Conservation (phyloP, 2,329 filamentous ascomycete species). For the Diaporthe sp. region DNA sequence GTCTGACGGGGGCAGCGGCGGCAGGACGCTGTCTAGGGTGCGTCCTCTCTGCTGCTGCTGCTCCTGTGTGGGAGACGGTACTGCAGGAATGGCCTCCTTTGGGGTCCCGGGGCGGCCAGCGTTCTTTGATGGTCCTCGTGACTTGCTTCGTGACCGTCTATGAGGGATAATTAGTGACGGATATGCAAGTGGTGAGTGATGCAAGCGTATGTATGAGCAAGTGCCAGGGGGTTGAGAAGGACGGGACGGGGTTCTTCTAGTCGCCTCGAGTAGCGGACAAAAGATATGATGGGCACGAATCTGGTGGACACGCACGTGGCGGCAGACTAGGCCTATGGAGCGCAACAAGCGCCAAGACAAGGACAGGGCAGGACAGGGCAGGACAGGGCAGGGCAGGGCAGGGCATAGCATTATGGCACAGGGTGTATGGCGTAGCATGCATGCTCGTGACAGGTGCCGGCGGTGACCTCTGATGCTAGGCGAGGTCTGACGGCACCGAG, state of each 20-base stretch:
- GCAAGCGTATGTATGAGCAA: not conserved
- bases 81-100: slow-evolving; percentile 33
- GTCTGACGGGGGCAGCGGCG: slow-evolving; percentile 46
- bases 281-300: slow-evolving; percentile 25
- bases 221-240: not conserved
- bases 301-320: slow-evolving; percentile 26
- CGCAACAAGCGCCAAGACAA: slow-evolving; percentile 28
- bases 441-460: slow-evolving; percentile 28
- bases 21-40: slow-evolving; percentile 41
- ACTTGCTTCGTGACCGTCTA: slow-evolving; percentile 38
- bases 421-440: slow-evolving; percentile 6
- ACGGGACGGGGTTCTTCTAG: slow-evolving; percentile 17
- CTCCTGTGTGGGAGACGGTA: slow-evolving; percentile 30
- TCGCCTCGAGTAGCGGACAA: slow-evolving; percentile 2
- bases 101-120: slow-evolving; percentile 29
- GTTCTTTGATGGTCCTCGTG: slow-evolving; percentile 33
- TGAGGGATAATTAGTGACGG: slow-evolving; percentile 19
- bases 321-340: slow-evolving; percentile 28
- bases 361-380: slow-evolving; percentile 11
- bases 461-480: slow-evolving; percentile 7
- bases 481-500: slow-evolving; percentile 18
- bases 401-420: not conserved
- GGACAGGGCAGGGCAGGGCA: not conserved
- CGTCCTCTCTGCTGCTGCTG: slow-evolving; percentile 35
- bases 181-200: not conserved